phyloP scores from a whole-genome alignment of 495 filamentous ascomycete species.

The Massariosphaeria phaeospora region DNA sequence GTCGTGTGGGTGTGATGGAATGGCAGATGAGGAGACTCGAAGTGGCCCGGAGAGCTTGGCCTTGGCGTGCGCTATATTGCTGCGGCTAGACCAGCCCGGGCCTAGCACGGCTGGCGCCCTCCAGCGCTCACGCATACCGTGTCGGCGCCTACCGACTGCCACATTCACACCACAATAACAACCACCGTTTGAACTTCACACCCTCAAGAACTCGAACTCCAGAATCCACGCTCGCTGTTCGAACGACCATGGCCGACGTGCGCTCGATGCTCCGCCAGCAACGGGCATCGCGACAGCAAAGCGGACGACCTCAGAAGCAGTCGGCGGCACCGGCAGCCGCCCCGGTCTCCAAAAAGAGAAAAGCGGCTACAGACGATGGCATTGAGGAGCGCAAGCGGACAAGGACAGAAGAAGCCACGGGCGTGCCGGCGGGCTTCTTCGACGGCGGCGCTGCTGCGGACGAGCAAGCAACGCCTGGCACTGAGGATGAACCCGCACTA shows the following conservation, averaged over 20 bases:
- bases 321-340: conserved; percentile 47
- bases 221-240: not conserved
- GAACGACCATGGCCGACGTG: conserved; percentile 67
- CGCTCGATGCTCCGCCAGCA: conserved; percentile 77
- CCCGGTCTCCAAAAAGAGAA: conserved; percentile 54
- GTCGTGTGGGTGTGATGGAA: conserved; percentile 11
- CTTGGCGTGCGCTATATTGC: conserved; percentile 7
- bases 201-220: not conserved
- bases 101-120: not conserved
- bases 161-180: not conserved
- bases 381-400: conserved; percentile 45
- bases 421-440: conserved; percentile 29
- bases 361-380: conserved; percentile 47
- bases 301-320: conserved; percentile 56
- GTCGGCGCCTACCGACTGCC: not conserved
- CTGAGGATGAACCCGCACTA: not conserved
- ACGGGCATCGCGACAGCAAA: conserved; percentile 57
- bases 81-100: not conserved
- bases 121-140: too few species aligned
- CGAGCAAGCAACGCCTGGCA: not conserved
- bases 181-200: not conserved
- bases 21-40: conserved; percentile 1
- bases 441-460: conserved; percentile 5
- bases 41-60: not conserved
- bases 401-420: conserved; percentile 11